A percentile compares a stretch with the other conserved stretches of the same genome.
Conservation (phyloP, 495 filamentous ascomycete species). For the Hypoxylon intermedium region DNA sequence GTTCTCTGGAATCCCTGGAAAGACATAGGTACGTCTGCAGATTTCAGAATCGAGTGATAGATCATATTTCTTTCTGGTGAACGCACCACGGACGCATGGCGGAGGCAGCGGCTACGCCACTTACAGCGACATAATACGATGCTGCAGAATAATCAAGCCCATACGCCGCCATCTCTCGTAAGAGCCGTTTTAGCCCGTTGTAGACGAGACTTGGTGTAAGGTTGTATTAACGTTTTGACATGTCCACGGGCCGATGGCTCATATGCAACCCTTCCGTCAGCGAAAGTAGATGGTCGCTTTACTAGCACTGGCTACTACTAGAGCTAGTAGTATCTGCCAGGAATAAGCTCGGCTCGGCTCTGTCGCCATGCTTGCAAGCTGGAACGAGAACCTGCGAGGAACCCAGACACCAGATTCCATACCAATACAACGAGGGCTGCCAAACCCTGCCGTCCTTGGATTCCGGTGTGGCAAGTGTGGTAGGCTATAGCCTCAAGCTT, state of each 20-base stretch:
- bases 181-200: constrained; percentile 11
- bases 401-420: not conserved
- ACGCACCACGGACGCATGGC: constrained; percentile 15
- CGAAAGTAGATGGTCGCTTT: constrained; percentile 5
- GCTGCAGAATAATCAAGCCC: constrained; percentile 33
- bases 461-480: too few species aligned
- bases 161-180: constrained; percentile 11
- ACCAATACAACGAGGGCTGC: too few species aligned
- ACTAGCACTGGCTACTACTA: too few species aligned
- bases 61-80: too few species aligned
- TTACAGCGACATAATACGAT: constrained; percentile 6
- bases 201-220: constrained; percentile 21
- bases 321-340: constrained; percentile 18
- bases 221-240: constrained; percentile 34
- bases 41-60: constrained; percentile 22
- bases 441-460: too few species aligned
- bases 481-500: not conserved
- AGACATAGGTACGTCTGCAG: constrained; percentile 15
- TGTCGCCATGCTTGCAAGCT: constrained; percentile 11
- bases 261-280: constrained; percentile 32
- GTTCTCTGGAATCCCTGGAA: constrained; percentile 8
- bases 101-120: constrained; percentile 23
- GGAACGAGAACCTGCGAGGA: not conserved
- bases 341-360: not conserved
- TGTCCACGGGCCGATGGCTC: constrained; percentile 32